These are phyloP conservation scores for Trichoderma aggressivum DNA, from an alignment of 2,329 filamentous ascomycete species.

Conservation along the genomic window DNA sequence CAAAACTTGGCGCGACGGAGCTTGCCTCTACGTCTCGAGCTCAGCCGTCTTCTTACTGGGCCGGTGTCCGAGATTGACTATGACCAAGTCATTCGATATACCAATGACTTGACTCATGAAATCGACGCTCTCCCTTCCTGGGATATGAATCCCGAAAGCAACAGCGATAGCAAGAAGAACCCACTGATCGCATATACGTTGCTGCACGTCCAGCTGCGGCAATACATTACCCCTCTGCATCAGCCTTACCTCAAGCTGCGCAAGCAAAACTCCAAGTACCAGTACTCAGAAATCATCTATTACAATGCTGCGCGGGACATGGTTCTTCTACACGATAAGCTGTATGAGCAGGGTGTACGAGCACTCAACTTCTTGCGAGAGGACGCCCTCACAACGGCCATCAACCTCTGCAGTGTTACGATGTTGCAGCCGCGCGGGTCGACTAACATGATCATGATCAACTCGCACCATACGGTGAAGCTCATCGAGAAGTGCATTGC, in stretches of 20 bases:
- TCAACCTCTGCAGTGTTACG: conserved; percentile 59
- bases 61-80: conserved; percentile 55
- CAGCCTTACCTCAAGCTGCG: conserved; percentile 59
- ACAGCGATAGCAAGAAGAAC: conserved; percentile 44
- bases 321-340: conserved; percentile 58
- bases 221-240: conserved; percentile 61
- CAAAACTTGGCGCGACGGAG: conserved; percentile 57
- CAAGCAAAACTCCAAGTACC: conserved; percentile 58
- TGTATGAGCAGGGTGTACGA: conserved; percentile 56
- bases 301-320: conserved; percentile 61
- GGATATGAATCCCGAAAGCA: conserved; percentile 40
- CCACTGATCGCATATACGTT: conserved; percentile 58
- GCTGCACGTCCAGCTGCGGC: conserved; percentile 57
- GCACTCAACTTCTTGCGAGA: conserved; percentile 59
- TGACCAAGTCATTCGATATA: conserved; percentile 59
- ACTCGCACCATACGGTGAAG: conserved; percentile 56
- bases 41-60: conserved; percentile 55
- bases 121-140: conserved; percentile 59
- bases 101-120: conserved; percentile 58
- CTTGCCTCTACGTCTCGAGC: conserved; percentile 53
- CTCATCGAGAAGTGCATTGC: conserved; percentile 59
- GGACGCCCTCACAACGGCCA: conserved; percentile 56
- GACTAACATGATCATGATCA: conserved; percentile 61
- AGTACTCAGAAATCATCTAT: conserved; percentile 61
- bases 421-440: conserved; percentile 58